Evolutionary conservation across 108 stramenopile genomes (phyloP).

Genomic region (Discostella pseudostelligera): DNA sequence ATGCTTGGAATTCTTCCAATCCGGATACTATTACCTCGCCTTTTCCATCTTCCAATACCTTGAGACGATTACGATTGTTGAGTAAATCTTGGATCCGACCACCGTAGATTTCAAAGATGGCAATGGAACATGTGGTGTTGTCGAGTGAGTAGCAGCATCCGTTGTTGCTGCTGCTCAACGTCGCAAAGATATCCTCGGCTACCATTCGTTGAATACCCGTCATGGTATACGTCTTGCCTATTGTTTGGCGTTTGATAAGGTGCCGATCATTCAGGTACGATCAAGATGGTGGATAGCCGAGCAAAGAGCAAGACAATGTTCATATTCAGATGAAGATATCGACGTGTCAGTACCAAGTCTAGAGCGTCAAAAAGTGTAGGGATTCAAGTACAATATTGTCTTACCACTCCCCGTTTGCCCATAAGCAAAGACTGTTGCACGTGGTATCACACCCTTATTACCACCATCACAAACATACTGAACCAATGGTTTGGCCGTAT

Average conservation of each 20-base stretch:
- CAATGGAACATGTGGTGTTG: slow-evolving; percentile 57
- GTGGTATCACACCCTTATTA: slow-evolving; percentile 23
- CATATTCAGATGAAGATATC: too few relatives aligned
- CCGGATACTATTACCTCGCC: slow-evolving; percentile 94
- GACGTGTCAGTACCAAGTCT: too few relatives aligned
- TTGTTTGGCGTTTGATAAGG: too few relatives aligned
- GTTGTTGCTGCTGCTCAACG: slow-evolving; percentile 34
- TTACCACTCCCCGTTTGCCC: slow-evolving; percentile 83
- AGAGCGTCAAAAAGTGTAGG: too few relatives aligned
- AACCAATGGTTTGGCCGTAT: slow-evolving; percentile 86
- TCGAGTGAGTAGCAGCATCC: slow-evolving; percentile 43
- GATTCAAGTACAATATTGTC: too few relatives aligned
- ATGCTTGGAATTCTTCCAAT: slow-evolving; percentile 78
- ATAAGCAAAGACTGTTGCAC: slow-evolving; percentile 95
- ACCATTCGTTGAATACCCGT: slow-evolving; percentile 87
- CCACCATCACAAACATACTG: slow-evolving; percentile 75
- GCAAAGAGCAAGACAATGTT: too few relatives aligned
- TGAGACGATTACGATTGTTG: slow-evolving; percentile 86
- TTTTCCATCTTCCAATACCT: slow-evolving; percentile 95
- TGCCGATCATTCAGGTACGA: too few relatives aligned
- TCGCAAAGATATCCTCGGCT: slow-evolving; percentile 84
- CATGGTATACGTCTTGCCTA: slow-evolving; percentile 98
- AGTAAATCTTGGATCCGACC: slow-evolving; percentile 95
- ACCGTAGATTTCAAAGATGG: slow-evolving; percentile 98
- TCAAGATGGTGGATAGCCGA: too few relatives aligned